These are phyloP conservation scores for Pleoardoris graminearum DNA, from an alignment of 2,329 filamentous ascomycete genomes.

Conservation along the genomic window DNA sequence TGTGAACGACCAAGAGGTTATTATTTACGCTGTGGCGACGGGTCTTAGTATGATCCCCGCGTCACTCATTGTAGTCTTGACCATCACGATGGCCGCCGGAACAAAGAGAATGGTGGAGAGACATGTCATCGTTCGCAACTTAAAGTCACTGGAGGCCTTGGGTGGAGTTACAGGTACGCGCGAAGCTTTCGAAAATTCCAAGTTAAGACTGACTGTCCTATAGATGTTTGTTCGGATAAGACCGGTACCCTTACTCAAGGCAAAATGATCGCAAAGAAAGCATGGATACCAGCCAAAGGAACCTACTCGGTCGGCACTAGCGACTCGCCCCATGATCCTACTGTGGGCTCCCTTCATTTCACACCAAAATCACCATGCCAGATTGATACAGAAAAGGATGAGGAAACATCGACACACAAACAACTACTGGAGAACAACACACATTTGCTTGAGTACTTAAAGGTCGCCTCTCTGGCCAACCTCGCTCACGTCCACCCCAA, in stretches of 20 bases:
- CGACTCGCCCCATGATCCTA: conserved; percentile 41
- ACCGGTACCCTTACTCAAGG: conserved; percentile 49
- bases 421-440: conserved; percentile 30
- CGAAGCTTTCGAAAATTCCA: not conserved
- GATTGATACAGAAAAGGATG: conserved; percentile 30
- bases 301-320: conserved; percentile 44
- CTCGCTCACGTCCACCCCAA: conserved; percentile 55
- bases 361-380: conserved; percentile 26
- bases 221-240: conserved; percentile 57
- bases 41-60: conserved; percentile 46
- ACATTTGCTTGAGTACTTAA: conserved; percentile 39
- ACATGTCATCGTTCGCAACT: conserved; percentile 42
- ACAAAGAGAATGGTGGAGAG: conserved; percentile 43
- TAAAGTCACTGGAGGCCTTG: conserved; percentile 42
- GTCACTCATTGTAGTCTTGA: conserved; percentile 43
- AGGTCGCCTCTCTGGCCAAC: conserved; percentile 51
- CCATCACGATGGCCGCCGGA: conserved; percentile 46
- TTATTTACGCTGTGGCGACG: conserved; percentile 47
- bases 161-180: conserved; percentile 38
- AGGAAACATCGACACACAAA: conserved; percentile 16
- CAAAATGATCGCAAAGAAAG: conserved; percentile 44
- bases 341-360: conserved; percentile 34
- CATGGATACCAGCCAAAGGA: conserved; percentile 44
- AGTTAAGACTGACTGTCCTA: not conserved
- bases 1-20: conserved; percentile 44